Percentiles rank a stretch among this genome's conserved stretches.
Conservation (phyloP, 257 asterid genomes). For the Solanum okadae region DNA sequence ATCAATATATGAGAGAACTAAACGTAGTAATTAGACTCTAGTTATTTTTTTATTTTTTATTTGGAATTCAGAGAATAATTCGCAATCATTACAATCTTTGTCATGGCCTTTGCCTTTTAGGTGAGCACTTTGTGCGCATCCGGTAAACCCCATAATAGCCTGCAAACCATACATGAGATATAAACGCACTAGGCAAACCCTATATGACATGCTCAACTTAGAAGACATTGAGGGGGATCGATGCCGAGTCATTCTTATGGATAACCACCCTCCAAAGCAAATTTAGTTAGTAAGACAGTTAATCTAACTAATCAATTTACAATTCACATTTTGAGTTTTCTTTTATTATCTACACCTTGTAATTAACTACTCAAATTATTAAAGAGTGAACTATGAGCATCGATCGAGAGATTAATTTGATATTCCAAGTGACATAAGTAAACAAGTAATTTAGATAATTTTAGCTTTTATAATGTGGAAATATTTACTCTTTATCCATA, state of each 20-base stretch:
- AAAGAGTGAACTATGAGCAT: neutral
- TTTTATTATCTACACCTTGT: neutral
- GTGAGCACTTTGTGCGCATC: too few relatives aligned
- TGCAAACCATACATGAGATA: too few relatives aligned
- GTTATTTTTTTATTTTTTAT: neutral
- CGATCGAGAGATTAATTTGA: neutral
- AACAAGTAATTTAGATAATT: neutral
- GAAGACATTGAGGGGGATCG: too few relatives aligned
- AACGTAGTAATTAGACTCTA: neutral
- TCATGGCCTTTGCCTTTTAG: accelerated
- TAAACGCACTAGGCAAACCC: neutral
- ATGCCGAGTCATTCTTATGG: too few relatives aligned
- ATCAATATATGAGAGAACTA: neutral
- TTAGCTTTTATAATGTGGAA: neutral
- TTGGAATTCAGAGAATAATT: accelerated
- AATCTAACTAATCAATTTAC: neutral
- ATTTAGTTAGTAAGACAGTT: neutral
- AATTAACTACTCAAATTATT: too few relatives aligned
- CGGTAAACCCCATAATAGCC: accelerated
- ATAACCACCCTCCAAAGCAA: too few relatives aligned
- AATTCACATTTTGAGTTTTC: neutral
- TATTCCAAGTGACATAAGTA: neutral
- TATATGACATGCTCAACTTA: too few relatives aligned
- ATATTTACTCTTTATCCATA: neutral
- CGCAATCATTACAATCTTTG: accelerated